phyloP scores from a whole-genome alignment of 139 green algal species.

The Chlorella sp. region DNA sequence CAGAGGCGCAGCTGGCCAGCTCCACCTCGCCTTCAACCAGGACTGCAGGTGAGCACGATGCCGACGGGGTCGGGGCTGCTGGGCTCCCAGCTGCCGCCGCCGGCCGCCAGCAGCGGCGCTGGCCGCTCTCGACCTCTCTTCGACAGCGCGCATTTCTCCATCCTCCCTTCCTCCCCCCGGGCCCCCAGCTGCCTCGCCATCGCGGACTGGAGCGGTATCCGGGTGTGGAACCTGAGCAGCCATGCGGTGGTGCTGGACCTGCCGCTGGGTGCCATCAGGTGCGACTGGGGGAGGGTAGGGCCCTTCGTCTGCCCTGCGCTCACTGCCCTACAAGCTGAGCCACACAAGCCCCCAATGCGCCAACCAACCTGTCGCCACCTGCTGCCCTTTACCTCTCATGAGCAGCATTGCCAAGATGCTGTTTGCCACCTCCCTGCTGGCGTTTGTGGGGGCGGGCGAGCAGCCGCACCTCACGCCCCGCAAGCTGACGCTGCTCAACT shows the following conservation, averaged over 20 bases:
- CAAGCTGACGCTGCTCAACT: constrained; percentile 85
- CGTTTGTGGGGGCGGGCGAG: constrained; percentile 81
- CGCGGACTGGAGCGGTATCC: constrained; percentile 66
- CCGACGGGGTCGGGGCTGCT: background rate
- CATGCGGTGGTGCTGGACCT: constrained; percentile 61
- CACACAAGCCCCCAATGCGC: background rate
- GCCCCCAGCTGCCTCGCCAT: constrained; percentile 64
- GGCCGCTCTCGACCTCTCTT: too few species aligned
- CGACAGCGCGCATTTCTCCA: too few species aligned
- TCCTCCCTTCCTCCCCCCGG: too few species aligned
- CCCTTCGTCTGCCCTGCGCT: background rate
- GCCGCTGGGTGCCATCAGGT: constrained; percentile 72
- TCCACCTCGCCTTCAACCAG: constrained; percentile 77
- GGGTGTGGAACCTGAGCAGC: constrained; percentile 70
- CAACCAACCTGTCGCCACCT: background rate
- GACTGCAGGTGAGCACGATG: constrained; percentile 41
- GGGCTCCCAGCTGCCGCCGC: too few species aligned
- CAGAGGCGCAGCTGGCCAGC: constrained; percentile 44
- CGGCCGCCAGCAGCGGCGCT: too few species aligned
- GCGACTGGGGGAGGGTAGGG: background rate
- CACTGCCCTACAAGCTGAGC: background rate
- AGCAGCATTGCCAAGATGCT: constrained; percentile 87
- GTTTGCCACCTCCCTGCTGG: constrained; percentile 84
- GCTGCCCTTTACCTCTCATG: background rate
- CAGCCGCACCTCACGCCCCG: constrained; percentile 82